Base-by-base conservation (phyloP, 148 eudicot species). In the Rhododendron kiyosumense region DNA sequence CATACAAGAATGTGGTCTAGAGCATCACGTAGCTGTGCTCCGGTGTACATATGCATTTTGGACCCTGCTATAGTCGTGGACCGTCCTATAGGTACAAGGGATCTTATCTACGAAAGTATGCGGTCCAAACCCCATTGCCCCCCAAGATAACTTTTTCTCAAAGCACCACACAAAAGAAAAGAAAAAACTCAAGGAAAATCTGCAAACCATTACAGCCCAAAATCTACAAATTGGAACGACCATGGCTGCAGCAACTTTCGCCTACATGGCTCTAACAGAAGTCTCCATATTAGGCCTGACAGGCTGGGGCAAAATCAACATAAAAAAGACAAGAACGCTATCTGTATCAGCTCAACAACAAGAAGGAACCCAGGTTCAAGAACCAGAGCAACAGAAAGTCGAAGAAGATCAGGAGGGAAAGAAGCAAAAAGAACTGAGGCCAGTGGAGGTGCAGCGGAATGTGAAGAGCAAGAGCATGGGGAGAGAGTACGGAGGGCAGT, bases 401-500 rank as follows among this genome's bases (percentile, higher is more conserved):
- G 87, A 48, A n/a, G 48, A 49, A 83, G 49, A 54, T 51, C 86
- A 84, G 84, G 87, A 91, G 89, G 52, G 71, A 80, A 81, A 59
- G 32, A 38, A 65, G 26, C 30, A 13, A 48, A 83, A 71, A 79
- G 83, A 78, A 17, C 95, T 85, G 2, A 88, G 93, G 84, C 98
- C 99, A 38, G 96, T 89, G 34, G 98, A 96, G 75, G 86, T 90
- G 9, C 98, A 95, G 85, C 12, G 78, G 45, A 92, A 96, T 85
- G 98, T 92, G 85, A 65, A 91, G 91, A 95, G 90, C 94, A 95
- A 87, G 91, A 95, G 93, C 89, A 85, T 96, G 97, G 41, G 85
- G 26, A 81, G 92, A 36, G 99, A 95, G 38, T 93, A 90, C 38
- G 99, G 98, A 51, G 94, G 98, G n/a, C 96, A 96, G 87, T 96